These are phyloP conservation scores for Linum lewisii DNA, from an alignment of 345 rosid species.

Conservation along the genomic window DNA sequence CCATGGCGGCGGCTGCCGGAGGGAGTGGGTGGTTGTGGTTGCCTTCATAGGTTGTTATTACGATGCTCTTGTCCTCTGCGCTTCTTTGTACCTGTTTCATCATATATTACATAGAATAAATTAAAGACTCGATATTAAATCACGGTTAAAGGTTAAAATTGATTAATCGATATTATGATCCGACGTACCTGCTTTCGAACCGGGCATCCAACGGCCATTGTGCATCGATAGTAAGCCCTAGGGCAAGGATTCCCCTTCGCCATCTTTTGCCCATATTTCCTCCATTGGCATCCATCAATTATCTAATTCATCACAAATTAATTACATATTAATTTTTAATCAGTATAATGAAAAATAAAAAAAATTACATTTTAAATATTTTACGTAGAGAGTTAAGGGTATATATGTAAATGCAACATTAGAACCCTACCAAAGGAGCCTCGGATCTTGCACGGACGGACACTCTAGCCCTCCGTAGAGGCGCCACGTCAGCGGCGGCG, in stretches of 20 bases:
- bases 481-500: slow-evolving; percentile 19
- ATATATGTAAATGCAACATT: background rate
- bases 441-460: slow-evolving; percentile 49
- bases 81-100: slow-evolving; percentile 77
- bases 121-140: background rate
- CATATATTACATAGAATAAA: background rate
- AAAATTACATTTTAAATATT: no score
- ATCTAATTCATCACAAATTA: slow-evolving; percentile 29
- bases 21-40: slow-evolving; percentile 95
- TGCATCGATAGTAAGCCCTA: slow-evolving; percentile 91
- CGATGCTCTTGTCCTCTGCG: slow-evolving; percentile 65
- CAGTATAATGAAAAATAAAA: no score
- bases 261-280: slow-evolving; percentile 89
- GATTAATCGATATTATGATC: background rate
- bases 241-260: slow-evolving; percentile 91
- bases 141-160: background rate
- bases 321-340: no score
- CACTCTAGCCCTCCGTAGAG: slow-evolving; percentile 49
- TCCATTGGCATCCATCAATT: slow-evolving; percentile 91
- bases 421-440: slow-evolving; percentile 33
- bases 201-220: slow-evolving; percentile 63
- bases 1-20: slow-evolving; percentile 82
- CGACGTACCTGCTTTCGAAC: slow-evolving; percentile 76
- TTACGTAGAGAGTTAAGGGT: no score
- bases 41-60: slow-evolving; percentile 89